Base-by-base conservation (phyloP, 2,329 filamentous ascomycete genomes). In the Neonectria punicea region DNA sequence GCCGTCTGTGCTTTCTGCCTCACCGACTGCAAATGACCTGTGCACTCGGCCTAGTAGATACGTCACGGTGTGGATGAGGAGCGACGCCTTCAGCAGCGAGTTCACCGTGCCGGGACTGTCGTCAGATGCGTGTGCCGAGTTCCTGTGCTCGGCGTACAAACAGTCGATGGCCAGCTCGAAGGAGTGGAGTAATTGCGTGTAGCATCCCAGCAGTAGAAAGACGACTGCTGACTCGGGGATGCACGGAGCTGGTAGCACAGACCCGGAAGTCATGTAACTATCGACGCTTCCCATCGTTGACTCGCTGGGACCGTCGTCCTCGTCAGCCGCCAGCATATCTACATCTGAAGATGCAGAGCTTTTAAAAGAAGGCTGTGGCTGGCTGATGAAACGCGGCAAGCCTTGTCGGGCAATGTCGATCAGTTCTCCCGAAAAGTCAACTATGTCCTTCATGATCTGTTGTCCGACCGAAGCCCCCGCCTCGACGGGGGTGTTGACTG, bases 341-440 rank as follows among this genome's bases (percentile, higher is more conserved):
- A 30, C 25, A 49, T 49, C 46, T 18, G 46, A 49, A 2, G 36
- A 43, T 14, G 34, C 30, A 22, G 30, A 43, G 28, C 4, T 41
- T 30, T 28, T 25, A 25, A 18, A 16, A 9, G 56, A 20, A 5
- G 25, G 25, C 30, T 34, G 53, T 11, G 47, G 41, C 10, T 10
- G 20, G 18, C 18, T 41, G 30, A 53, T 51, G 53, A 63, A 47
- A n/a, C 51, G 55, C 3, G 63, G 63, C 20, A 66, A 11, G 55
- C 51, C 50, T 49, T 66, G 59, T 5, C 63, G 51, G 6, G 63
- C 59, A 51, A 58, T 61, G 39, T 63, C 60, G 51, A 66, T 66
- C 49, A 66, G 39, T 47, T 66, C 64, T 18, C 64, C 64, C 3
- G 64, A 63, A 43, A 66, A 66, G 51, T 66, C 63, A 51, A 66